Evolutionary conservation across 169 alveolate genomes (phyloP).

Genomic region (Plasmodium falciparum): DNA sequence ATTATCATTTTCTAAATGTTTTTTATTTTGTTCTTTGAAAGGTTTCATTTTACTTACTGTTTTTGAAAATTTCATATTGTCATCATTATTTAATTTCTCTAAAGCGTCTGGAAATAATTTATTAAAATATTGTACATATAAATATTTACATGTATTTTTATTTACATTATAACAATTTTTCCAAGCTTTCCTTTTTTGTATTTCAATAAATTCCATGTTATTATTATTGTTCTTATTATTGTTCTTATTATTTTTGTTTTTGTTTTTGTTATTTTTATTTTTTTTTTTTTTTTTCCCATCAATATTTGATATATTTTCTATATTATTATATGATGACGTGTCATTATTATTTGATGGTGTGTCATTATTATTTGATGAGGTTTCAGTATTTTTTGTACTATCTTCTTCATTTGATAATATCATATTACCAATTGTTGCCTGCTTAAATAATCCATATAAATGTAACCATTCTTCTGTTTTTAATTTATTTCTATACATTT

Average conservation of each 20-base stretch:
- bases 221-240: neutral
- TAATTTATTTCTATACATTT: conserved; percentile 9
- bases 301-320: too few species aligned
- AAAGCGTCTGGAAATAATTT: conserved; percentile 42
- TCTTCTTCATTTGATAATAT: neutral
- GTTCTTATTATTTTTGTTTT: neutral
- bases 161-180: conserved; percentile 20
- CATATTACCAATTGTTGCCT: conserved; percentile 17
- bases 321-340: neutral
- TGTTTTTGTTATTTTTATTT: neutral
- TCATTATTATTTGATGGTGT: neutral
- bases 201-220: neutral
- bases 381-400: neutral
- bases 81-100: neutral
- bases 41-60: conserved; percentile 60
- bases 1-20: neutral
- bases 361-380: neutral
- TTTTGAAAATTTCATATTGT: conserved; percentile 8
- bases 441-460: conserved; percentile 54
- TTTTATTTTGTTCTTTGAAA: neutral
- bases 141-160: conserved; percentile 40
- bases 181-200: conserved; percentile 43
- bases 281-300: too few species aligned
- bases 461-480: conserved; percentile 44
- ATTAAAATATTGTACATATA: conserved; percentile 38